Evolutionary conservation across 495 filamentous ascomycete species (phyloP), one percentile per base, ranked within the genome.

Genomic region (Hypomontagnella submonticulosa): DNA sequence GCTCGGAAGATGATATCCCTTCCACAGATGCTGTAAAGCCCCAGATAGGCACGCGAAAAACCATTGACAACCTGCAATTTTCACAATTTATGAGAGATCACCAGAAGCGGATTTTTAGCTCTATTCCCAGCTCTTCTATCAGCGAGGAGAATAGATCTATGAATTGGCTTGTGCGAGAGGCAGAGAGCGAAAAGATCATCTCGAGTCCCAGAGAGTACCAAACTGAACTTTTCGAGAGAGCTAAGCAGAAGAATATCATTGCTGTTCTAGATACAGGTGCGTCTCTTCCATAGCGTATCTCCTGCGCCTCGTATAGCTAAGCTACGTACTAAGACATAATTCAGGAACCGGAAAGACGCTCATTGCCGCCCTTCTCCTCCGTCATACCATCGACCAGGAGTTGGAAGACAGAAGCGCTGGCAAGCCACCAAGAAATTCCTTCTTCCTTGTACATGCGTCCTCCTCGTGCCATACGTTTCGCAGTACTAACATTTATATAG

Each of bases 301-400:
- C 1, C 8, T 37, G 10, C 23, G 38, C 30, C 11, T 13, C 11
- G 3, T 40, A 40, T 1, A 1, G n/a, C 38, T 40, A 1, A 5
- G 58, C 50, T 63, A 18, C 53, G 62, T 47, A 71, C 46, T 52
- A 3, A 34, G 44, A n/a, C 18, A 10, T 4, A 15, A 20, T 37
- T n/a, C 53, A 92, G 91, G 95, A 36, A 93, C 96, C n/a, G 95
- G 95, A 12, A 99, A 99, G 73, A 99, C 95, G 0, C 80, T 97
- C 19, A 97, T 99, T 68, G 95, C 96, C 0, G 94, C 92, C 12
- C 80, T 98, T 27, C 84, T 99, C 4, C 79, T 99, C 13, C 88
- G 88, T 43, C 85, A 95, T 65, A 86, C 88, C 16, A 80, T 98
- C 13, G 85, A 93, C 20, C 80, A 88, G 55, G 95, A 98, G 75